Percentiles rank a stretch among this genome's conserved stretches.
Conservation (phyloP, 139 green algal species). For the Chara braunii region DNA sequence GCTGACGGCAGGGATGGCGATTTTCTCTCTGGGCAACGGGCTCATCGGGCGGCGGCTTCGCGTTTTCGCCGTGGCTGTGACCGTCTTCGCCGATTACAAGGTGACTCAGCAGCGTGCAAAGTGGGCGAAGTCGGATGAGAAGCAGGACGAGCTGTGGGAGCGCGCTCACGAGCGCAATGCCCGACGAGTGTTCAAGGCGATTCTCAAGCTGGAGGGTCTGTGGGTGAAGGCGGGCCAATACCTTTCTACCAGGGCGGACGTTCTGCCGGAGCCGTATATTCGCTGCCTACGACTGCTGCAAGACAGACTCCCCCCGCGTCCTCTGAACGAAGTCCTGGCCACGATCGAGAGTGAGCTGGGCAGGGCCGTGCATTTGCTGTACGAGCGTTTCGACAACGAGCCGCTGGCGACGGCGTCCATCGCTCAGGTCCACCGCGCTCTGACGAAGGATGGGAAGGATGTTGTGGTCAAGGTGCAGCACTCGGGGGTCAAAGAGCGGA, state of each 20-base stretch:
- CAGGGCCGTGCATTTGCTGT: slow-evolving; percentile 55
- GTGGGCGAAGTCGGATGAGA: background rate
- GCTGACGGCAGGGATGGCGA: background rate
- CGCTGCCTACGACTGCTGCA: slow-evolving; percentile 90
- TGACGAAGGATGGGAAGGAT: slow-evolving; percentile 51
- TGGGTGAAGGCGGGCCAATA: slow-evolving; percentile 50
- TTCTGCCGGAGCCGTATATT: slow-evolving; percentile 86
- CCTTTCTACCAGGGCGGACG: slow-evolving; percentile 89
- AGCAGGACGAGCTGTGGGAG: slow-evolving; percentile 18
- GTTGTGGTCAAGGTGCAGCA: slow-evolving; percentile 98
- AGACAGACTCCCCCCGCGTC: slow-evolving; percentile 90
- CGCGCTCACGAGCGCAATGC: slow-evolving; percentile 19
- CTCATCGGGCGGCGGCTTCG: slow-evolving; percentile 12
- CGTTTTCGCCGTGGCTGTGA: slow-evolving; percentile 24
- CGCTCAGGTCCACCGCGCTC: slow-evolving; percentile 73
- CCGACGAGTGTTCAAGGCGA: slow-evolving; percentile 5
- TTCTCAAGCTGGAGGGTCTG: slow-evolving; percentile 32
- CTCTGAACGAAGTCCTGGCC: slow-evolving; percentile 44
- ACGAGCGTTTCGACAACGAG: slow-evolving; percentile 66
- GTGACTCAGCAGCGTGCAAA: slow-evolving; percentile 13
- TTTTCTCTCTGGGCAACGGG: background rate
- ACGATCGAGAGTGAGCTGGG: slow-evolving; percentile 69
- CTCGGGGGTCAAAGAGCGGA: slow-evolving; percentile 68
- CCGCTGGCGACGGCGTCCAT: slow-evolving; percentile 80
- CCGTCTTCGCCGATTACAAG: slow-evolving; percentile 39